Evolutionary conservation across 495 filamentous ascomycete genomes (phyloP).

Genomic region (Talaromyces liani): DNA sequence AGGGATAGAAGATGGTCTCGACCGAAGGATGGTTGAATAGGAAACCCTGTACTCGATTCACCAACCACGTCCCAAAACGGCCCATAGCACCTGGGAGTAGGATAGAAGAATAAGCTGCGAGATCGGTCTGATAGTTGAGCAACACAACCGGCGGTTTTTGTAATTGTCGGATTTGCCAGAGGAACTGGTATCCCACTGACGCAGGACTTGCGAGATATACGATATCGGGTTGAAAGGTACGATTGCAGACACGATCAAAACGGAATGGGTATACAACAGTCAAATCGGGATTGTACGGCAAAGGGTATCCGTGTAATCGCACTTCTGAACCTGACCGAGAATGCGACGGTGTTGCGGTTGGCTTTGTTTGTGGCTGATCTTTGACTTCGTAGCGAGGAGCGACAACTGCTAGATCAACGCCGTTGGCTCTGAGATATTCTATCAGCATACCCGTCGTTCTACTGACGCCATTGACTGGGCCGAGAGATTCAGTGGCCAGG

Average conservation of each 20-base stretch:
- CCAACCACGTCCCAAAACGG: slow-evolving; percentile 44
- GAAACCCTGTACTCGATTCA: slow-evolving; percentile 49
- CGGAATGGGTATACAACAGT: slow-evolving; percentile 56
- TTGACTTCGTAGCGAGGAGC: slow-evolving; percentile 39
- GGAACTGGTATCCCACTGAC: slow-evolving; percentile 55
- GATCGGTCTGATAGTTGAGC: slow-evolving; percentile 60
- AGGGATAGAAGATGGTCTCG: slow-evolving; percentile 56
- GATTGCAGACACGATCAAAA: slow-evolving; percentile 42
- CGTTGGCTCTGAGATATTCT: slow-evolving; percentile 49
- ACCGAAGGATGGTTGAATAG: slow-evolving; percentile 50
- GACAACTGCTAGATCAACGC: slow-evolving; percentile 49
- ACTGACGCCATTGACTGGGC: slow-evolving; percentile 59
- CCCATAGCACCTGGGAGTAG: slow-evolving; percentile 51
- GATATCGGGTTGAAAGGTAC: slow-evolving; percentile 48
- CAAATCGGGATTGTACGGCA: slow-evolving; percentile 60
- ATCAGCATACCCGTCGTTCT: slow-evolving; percentile 55
- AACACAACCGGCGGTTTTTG: slow-evolving; percentile 44
- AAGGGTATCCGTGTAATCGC: slow-evolving; percentile 48
- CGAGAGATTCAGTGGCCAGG: slow-evolving; percentile 57
- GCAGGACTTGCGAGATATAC: slow-evolving; percentile 60
- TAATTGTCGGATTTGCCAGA: slow-evolving; percentile 50
- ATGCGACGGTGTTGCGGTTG: slow-evolving; percentile 17
- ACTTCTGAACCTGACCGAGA: slow-evolving; percentile 23
- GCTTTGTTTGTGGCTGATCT: slow-evolving; percentile 11
- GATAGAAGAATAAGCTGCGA: slow-evolving; percentile 54